These are phyloP conservation scores for Paramecium sexaurelia DNA, from an alignment of 73 alveolate species.

Conservation along the genomic window DNA sequence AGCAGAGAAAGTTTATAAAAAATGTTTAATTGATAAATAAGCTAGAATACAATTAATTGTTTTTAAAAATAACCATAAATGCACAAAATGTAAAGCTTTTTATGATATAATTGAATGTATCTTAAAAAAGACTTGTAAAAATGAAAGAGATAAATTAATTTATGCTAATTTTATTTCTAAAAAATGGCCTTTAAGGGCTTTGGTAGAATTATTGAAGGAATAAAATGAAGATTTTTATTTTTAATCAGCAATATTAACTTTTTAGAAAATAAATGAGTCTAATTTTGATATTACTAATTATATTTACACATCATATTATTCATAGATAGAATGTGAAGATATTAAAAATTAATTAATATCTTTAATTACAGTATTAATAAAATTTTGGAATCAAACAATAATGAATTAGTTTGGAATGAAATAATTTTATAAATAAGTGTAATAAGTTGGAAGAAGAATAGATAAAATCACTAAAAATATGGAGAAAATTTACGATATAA, in stretches of 20 bases:
- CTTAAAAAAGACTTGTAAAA: neutral
- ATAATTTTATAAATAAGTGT: neutral
- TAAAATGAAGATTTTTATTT: neutral
- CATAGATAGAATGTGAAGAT: neutral
- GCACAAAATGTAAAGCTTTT: neutral
- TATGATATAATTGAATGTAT: neutral
- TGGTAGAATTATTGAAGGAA: neutral
- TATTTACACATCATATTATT: neutral
- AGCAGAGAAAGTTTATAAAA: neutral
- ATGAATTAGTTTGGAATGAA: neutral
- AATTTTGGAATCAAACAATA: neutral
- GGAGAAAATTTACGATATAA: neutral
- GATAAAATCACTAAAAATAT: neutral
- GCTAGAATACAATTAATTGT: neutral
- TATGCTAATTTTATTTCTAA: neutral
- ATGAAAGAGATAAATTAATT: neutral
- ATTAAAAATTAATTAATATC: neutral
- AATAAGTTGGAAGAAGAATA: neutral
- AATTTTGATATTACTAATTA: neutral
- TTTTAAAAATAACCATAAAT: neutral
- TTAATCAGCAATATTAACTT: neutral
- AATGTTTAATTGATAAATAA: neutral
- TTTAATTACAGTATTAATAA: neutral
- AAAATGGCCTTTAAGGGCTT: neutral
- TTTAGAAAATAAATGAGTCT: neutral